Percentiles rank a stretch among this genome's conserved stretches.
Conservation (phyloP, 176 grass and related monocot species). For the Microstegium vimineum region DNA sequence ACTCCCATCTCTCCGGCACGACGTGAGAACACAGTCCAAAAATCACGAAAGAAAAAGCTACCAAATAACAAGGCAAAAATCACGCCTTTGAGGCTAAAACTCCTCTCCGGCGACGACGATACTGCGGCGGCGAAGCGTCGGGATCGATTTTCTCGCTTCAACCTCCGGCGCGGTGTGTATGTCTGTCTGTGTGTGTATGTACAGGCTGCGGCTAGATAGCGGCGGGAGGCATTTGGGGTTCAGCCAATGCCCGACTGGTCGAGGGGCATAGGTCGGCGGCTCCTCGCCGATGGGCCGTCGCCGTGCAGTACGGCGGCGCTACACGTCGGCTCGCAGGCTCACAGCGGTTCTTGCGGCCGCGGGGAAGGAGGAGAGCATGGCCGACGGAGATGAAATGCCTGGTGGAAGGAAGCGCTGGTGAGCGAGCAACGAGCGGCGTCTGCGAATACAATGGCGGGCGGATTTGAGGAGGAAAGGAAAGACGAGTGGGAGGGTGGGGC, state of each 20-base stretch:
- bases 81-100: constrained; percentile 50
- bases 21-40: constrained; percentile 14
- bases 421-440: background rate
- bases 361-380: constrained; percentile 3
- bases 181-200: background rate
- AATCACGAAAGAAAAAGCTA: background rate
- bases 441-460: constrained; percentile 28
- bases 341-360: background rate
- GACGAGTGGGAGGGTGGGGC: background rate
- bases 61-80: background rate
- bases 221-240: constrained; percentile 34
- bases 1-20: constrained; percentile 57
- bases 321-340: background rate
- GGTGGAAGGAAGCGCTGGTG: background rate
- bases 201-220: constrained; percentile 29
- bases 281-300: constrained; percentile 28
- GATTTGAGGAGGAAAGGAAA: background rate
- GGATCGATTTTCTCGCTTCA: background rate
- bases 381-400: background rate
- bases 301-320: constrained; percentile 24
- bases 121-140: constrained; percentile 9
- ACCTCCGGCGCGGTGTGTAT: background rate
- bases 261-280: constrained; percentile 38
- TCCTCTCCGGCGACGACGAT: constrained; percentile 41
- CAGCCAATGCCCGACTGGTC: constrained; percentile 58